Conservation (phyloP, 2,329 filamentous ascomycete species). For the Ambrosiella cleistominuta region DNA sequence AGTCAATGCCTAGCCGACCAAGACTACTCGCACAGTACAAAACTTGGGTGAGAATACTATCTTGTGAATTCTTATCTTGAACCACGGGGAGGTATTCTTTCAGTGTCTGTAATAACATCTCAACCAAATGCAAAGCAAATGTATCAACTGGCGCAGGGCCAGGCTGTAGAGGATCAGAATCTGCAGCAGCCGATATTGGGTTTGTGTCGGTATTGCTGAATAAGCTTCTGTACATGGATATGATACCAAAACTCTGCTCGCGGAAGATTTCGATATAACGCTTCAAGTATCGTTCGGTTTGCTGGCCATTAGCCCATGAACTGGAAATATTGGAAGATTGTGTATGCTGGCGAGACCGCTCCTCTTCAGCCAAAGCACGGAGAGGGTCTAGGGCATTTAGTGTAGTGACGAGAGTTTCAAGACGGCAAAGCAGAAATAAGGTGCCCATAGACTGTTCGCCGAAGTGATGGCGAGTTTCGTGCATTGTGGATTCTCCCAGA, state of each 20-base stretch:
- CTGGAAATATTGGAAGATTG: constrained; percentile 19
- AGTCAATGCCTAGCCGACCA: constrained; percentile 78
- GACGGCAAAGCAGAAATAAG: constrained; percentile 71
- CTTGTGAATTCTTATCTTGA: constrained; percentile 58
- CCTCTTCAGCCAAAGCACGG: constrained; percentile 76
- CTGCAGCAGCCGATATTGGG: constrained; percentile 9
- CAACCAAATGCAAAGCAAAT: constrained; percentile 69
- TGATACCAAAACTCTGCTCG: constrained; percentile 89
- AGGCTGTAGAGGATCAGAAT: constrained; percentile 31
- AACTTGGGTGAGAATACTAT: constrained; percentile 81
- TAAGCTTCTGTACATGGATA: constrained; percentile 86
- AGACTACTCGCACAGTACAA: constrained; percentile 85
- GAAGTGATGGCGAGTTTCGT: constrained; percentile 4
- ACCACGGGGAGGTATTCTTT: constrained; percentile 64
- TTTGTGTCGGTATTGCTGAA: constrained; percentile 34
- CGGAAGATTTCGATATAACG: constrained; percentile 94
- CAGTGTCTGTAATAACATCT: constrained; percentile 63
- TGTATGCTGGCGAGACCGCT: constrained; percentile 35
- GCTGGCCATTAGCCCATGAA: constrained; percentile 56
- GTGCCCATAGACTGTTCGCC: constrained; percentile 56
- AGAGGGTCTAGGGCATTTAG: constrained; percentile 72
- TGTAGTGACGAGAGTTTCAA: constrained; percentile 62
- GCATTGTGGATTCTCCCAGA: constrained; percentile 1
- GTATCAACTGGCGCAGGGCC: constrained; percentile 64
- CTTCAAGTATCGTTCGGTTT: constrained; percentile 87